Conservation (phyloP, 495 filamentous ascomycete genomes). For the Tuber borchii region DNA sequence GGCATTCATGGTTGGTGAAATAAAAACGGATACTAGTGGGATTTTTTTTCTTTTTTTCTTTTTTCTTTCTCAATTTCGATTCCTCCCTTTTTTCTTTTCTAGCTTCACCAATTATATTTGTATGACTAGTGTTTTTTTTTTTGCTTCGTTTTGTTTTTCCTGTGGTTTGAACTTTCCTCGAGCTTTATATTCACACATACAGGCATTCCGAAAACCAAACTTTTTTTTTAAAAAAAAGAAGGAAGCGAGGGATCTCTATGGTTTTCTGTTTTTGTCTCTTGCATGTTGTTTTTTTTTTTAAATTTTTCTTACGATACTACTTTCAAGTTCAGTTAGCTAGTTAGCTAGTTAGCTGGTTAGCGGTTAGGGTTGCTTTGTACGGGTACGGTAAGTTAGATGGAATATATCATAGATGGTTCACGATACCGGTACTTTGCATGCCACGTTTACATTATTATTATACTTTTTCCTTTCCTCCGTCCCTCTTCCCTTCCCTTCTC, state of each 20-base stretch:
- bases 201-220: neutral
- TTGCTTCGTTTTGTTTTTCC: neutral
- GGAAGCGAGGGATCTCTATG: neutral
- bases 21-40: slow-evolving; percentile 3
- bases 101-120: neutral
- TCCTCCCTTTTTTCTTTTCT: neutral
- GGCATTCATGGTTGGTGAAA: slow-evolving; percentile 2
- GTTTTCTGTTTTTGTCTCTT: neutral
- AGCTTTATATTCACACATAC: neutral
- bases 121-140: neutral
- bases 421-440: neutral
- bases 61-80: neutral
- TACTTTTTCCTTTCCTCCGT: neutral
- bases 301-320: neutral
- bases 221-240: neutral
- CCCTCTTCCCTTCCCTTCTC: neutral
- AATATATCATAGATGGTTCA: slow-evolving; percentile 4
- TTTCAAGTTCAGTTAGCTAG: neutral
- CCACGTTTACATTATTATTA: neutral
- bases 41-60: neutral
- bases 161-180: neutral
- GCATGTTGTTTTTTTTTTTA: neutral
- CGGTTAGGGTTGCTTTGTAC: neutral
- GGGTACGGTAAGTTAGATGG: neutral
- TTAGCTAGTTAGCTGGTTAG: neutral